These are phyloP conservation scores for Lagenidium giganteum DNA, from an alignment of 352 stramenopile species.

Conservation along the genomic window DNA sequence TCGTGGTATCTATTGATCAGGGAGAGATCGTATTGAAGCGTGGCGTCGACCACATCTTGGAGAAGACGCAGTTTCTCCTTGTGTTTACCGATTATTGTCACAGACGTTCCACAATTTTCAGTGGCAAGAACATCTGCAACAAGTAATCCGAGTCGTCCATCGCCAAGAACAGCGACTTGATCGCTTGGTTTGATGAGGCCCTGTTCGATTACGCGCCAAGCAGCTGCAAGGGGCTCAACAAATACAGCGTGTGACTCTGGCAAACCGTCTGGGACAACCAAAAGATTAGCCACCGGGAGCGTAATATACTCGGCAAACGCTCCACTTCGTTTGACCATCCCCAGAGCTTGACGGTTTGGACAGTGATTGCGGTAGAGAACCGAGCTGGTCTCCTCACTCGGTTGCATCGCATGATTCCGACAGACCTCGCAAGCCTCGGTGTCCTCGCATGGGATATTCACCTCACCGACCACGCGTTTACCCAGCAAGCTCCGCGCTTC, in stretches of 20 bases:
- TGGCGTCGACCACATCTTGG: slow-evolving; percentile 32
- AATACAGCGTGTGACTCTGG: slow-evolving; percentile 45
- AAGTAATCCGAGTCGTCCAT: slow-evolving; percentile 71
- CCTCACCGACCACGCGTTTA: slow-evolving; percentile 88
- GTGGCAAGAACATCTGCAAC: slow-evolving; percentile 53
- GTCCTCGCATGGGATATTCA: slow-evolving; percentile 84
- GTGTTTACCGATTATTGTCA: slow-evolving; percentile 55
- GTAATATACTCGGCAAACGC: slow-evolving; percentile 71
- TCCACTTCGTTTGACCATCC: slow-evolving; percentile 67
- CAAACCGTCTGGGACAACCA: slow-evolving; percentile 42
- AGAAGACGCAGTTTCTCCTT: slow-evolving; percentile 45
- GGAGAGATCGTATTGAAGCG: slow-evolving; percentile 6
- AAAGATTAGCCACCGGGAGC: slow-evolving; percentile 56
- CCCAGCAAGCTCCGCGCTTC: slow-evolving; percentile 41
- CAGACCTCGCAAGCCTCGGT: slow-evolving; percentile 13
- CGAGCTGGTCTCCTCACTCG: too few relatives aligned
- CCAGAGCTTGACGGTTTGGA: slow-evolving; percentile 59
- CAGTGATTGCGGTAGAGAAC: slow-evolving; percentile 59
- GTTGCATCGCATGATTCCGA: slow-evolving; percentile 1
- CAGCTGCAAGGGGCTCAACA: slow-evolving; percentile 63
- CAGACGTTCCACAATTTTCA: neutral
- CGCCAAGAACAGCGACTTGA: slow-evolving; percentile 57
- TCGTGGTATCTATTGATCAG: slow-evolving; percentile 12
- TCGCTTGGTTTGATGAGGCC: slow-evolving; percentile 32
- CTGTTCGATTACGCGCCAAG: slow-evolving; percentile 70